Percentiles rank a stretch among this genome's conserved stretches.
These are phyloP conservation scores for Benincasa hispida DNA, from an alignment of 306 rosid genomes.

Conservation along the genomic window DNA sequence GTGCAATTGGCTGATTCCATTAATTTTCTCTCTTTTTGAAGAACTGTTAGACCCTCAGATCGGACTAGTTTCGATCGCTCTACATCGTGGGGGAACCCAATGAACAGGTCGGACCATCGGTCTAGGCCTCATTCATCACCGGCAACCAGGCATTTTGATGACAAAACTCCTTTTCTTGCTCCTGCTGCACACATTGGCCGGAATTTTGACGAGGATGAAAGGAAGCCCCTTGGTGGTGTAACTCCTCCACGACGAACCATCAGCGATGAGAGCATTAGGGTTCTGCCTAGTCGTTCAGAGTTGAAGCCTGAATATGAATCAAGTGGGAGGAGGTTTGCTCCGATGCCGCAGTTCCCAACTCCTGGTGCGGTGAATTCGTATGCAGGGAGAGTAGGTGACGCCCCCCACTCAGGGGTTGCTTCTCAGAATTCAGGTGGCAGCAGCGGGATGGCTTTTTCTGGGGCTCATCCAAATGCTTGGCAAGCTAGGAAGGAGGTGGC, in stretches of 20 bases:
- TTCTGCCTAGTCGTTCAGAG: conserved; percentile 29
- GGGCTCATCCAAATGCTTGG: conserved; percentile 63
- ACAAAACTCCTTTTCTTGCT: conserved; percentile 53
- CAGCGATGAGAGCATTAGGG: conserved; percentile 59
- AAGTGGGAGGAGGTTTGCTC: conserved; percentile 35
- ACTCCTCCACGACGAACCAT: conserved; percentile 56
- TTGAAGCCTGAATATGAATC: conserved; percentile 37
- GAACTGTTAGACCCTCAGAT: conserved; percentile 60
- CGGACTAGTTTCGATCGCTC: conserved; percentile 65
- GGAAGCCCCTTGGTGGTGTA: conserved; percentile 75
- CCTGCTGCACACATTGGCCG: conserved; percentile 67
- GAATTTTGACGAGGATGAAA: conserved; percentile 95
- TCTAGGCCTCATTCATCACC: conserved; percentile 87
- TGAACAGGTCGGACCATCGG: conserved; percentile 64
- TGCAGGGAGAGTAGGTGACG: conserved; percentile 46
- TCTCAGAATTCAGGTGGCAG: conserved; percentile 34
- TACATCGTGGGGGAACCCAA: conserved; percentile 52
- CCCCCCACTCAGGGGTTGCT: conserved; percentile 17
- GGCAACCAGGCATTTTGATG: conserved; percentile 64
- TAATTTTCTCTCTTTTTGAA: conserved; percentile 2
- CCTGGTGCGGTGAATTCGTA: conserved; percentile 26
- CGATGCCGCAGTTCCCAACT: conserved; percentile 30
- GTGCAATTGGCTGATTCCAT: conserved; percentile 2
- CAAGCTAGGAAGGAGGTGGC: conserved; percentile 63
- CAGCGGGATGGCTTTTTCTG: conserved; percentile 35